Base-by-base conservation (phyloP, 2,329 filamentous ascomycete species). In the Aspergillus quadrilineatus region DNA sequence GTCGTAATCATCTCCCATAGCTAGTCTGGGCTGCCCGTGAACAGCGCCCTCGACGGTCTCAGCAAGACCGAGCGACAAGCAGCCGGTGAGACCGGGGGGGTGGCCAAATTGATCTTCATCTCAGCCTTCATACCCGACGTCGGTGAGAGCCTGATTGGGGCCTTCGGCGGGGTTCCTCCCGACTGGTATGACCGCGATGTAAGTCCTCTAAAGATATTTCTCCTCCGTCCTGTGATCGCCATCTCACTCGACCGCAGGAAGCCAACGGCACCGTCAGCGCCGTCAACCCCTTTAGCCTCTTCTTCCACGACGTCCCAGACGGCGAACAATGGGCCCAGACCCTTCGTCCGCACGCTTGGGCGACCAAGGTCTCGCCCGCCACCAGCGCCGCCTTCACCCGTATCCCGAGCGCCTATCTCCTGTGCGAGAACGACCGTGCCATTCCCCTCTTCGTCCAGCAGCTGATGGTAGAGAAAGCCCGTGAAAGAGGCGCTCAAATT, bases 21-120 rank as follows among this genome's bases (percentile, higher is more conserved):
- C 56, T 75, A 73, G 68, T 66, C 71, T 4, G 70, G 71, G 2
- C 53, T 75, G 8, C 72, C 72, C 0, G 72, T 73, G 14, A 74
- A 65, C 60, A 71, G 71, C 55, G 67, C 68, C 2, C 57, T 73
- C 1, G 60, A 68, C 9, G 71, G 69, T 1, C 65, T 76, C 26
- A 67, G 66, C 30, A 69, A 68, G 42, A 69, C 14, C 63, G 70
- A 7, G 56, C 7, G 32, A 14, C 69, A 50, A 17, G 56, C 57
- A 14, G 22, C 22, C 22, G 67, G 68, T 3, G 63, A 69, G 44
- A 47, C 54, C 1, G 73, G 73, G 2, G 73, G 73, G 3, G 71
- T 76, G 7, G 58, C 68, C 1, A 65, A 65, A 29, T 55, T 75
- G 34, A 60, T 69, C 6, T 74, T 70, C 50, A 65, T 75, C 34